phyloP scores from a whole-genome alignment of 2,329 filamentous ascomycete genomes.

The Leptodontidium sp. region DNA sequence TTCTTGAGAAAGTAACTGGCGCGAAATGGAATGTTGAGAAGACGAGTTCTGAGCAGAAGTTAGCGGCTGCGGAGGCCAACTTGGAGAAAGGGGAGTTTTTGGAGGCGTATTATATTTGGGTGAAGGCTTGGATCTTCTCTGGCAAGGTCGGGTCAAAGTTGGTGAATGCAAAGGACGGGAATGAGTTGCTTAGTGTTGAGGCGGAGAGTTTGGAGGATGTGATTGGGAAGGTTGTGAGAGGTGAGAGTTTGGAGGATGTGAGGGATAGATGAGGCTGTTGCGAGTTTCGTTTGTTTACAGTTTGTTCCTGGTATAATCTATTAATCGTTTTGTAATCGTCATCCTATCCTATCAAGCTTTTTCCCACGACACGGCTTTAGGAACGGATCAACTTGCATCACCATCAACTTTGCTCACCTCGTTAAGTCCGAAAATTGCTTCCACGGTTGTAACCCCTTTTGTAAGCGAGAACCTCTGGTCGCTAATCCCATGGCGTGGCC shows the following conservation, averaged over 20 bases:
- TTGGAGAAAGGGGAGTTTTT: constrained; percentile 34
- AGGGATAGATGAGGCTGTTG: not conserved
- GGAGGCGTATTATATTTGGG: constrained; percentile 16
- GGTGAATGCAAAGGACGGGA: not conserved
- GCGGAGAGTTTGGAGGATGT: constrained; percentile 19
- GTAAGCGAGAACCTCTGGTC: no score
- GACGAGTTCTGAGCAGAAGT: constrained; percentile 17
- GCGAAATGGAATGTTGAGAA: constrained; percentile 42
- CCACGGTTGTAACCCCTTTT: no score
- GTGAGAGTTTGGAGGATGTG: not conserved
- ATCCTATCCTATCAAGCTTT: no score
- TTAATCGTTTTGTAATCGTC: no score
- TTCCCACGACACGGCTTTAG: no score
- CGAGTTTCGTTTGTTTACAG: no score
- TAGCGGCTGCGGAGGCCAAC: constrained; percentile 28
- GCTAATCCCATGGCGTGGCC: no score
- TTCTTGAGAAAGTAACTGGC: constrained; percentile 43
- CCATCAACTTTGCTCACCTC: no score
- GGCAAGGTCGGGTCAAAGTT: constrained; percentile 1
- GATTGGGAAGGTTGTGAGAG: not conserved
- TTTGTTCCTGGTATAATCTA: no score
- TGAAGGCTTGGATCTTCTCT: not conserved
- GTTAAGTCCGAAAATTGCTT: no score
- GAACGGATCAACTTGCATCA: no score
- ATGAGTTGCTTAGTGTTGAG: constrained; percentile 16